Base-by-base conservation (phyloP, 1,284 basidiomycete genomes). In the Rhodotorula glutinis region DNA sequence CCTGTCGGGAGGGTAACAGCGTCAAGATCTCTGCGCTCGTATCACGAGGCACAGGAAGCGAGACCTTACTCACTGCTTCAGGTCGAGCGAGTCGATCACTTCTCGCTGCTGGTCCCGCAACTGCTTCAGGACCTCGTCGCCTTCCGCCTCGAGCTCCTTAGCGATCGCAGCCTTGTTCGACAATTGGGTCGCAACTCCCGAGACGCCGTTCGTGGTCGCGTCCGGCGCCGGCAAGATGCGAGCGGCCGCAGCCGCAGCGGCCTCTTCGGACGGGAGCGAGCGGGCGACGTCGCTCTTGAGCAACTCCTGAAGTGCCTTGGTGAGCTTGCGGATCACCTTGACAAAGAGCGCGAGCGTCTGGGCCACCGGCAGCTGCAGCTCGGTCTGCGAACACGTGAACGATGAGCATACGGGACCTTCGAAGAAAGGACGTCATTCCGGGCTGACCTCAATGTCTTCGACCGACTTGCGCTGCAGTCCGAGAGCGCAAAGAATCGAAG, bases 401-500 rank as follows among this genome's bases (percentile, higher is more conserved):
- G 57, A 38, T n/a, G 25, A 29, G 47, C 5, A 16, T 51, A 11
- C 11, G 49, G 25, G 11, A 21, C 13, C 19, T 19, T n/a, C 57
- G n/a, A 51, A 49, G 25, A 9, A 14, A 33, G 21, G 14, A 14
- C 33, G 5, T 38, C 11, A 23, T 44, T 14, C 30, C 43, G 30
- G 43, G 44, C 82, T 58, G 66, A 88, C 88, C 83, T 94, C 92
- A 40, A 95, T 83, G 58, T 91, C 90, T 76, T 98, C 94, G 51
- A 98, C 85, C 3, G 85, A 83, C 80, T 98, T 98, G 56, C 92
- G 83, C 79, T 99, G 96, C 67, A 95, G 79, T 1, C 96, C 96
- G 57, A 98, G 83, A 0, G 91, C 91, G 49, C 96, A 83, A 21
- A 97, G 80, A 71, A 96, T 93, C 7, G 76, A 76, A 14, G 89